Evolutionary conservation across 768 basidiomycete species (phyloP).

Genomic region (Tubosaeta sp.): DNA sequence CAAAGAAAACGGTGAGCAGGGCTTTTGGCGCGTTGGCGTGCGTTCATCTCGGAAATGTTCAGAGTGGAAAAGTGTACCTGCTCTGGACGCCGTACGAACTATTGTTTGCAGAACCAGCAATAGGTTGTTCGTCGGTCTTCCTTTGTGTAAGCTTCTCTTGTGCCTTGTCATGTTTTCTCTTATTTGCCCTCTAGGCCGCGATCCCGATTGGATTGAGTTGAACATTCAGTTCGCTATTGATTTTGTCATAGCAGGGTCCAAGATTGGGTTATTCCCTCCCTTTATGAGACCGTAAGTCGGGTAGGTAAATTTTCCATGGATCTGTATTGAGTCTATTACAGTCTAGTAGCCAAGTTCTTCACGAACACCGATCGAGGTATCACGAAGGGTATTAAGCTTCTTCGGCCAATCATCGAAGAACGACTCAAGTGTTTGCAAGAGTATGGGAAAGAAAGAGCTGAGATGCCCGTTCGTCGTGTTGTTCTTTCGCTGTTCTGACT

Average conservation of each 20-base stretch:
- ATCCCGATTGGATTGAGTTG: slow-evolving; percentile 29
- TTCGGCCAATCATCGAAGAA: slow-evolving; percentile 25
- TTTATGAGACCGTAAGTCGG: slow-evolving; percentile 30
- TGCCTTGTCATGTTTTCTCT: too few species aligned
- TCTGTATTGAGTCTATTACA: not conserved
- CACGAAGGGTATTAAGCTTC: slow-evolving; percentile 7
- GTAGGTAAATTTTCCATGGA: not conserved
- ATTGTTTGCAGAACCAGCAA: slow-evolving; percentile 8
- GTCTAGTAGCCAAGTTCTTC: not conserved
- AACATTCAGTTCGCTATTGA: slow-evolving; percentile 28
- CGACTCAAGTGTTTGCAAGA: not conserved
- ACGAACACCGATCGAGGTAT: not conserved
- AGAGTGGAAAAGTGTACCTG: slow-evolving; percentile 14
- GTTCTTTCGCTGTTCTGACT: not conserved
- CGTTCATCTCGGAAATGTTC: not conserved
- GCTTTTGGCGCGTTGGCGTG: not conserved
- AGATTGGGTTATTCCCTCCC: slow-evolving; percentile 30
- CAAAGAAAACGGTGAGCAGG: slow-evolving; percentile 13
- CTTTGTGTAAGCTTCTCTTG: slow-evolving; percentile 8
- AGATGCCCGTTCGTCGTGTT: slow-evolving; percentile 2
- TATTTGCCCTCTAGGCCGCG: slow-evolving; percentile 3
- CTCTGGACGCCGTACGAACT: not conserved
- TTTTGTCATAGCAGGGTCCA: slow-evolving; percentile 13
- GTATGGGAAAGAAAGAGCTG: not conserved
- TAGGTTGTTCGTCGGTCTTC: slow-evolving; percentile 12